Evolutionary conservation across 78 protist genomes (phyloP).

Genomic region (Creolimax fragrantissima): DNA sequence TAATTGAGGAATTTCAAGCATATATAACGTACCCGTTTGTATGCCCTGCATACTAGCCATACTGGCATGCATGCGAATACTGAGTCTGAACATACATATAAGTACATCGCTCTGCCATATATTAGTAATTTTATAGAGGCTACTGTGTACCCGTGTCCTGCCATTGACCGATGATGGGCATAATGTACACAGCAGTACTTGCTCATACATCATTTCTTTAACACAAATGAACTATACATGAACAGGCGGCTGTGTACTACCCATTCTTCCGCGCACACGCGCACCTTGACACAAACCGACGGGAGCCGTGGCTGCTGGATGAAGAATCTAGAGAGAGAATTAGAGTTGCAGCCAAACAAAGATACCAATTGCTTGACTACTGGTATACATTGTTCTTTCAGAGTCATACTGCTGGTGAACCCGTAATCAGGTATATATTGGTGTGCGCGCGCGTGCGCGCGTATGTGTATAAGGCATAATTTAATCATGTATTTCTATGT

Average conservation of each 20-base stretch:
- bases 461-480: conserved; percentile 6
- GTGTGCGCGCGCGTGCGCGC: background rate
- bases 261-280: conserved; percentile 98
- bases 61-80: too few relatives aligned
- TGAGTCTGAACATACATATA: too few relatives aligned
- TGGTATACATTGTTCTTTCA: conserved; percentile 23
- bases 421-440: background rate
- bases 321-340: background rate
- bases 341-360: conserved; percentile 47
- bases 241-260: conserved; percentile 69
- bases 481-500: background rate
- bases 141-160: too few relatives aligned
- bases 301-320: conserved; percentile 95
- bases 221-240: background rate
- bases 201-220: background rate
- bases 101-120: too few relatives aligned
- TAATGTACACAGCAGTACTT: too few relatives aligned
- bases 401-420: background rate
- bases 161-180: too few relatives aligned
- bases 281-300: conserved; percentile 77
- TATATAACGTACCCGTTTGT: too few relatives aligned
- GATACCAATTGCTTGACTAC: conserved; percentile 18
- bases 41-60: too few relatives aligned
- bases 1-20: too few relatives aligned
- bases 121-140: too few relatives aligned